Evolutionary conservation across 2,329 filamentous ascomycete species (phyloP), one percentile per base, ranked within the genome.

Genomic region (Sordariomycetes sp.): DNA sequence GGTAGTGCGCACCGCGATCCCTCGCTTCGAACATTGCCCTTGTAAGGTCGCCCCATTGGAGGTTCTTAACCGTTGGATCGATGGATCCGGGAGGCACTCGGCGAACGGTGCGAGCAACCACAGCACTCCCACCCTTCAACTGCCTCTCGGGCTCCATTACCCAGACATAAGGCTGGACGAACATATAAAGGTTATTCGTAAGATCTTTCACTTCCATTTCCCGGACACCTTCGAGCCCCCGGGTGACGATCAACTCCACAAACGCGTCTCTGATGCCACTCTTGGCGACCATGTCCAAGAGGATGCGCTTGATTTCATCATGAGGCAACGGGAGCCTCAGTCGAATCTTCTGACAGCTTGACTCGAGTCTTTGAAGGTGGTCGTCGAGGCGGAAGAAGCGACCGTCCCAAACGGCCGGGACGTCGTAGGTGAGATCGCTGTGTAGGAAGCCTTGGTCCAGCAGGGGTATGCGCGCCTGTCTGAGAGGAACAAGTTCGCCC

Each of bases 371-470:
- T 15, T 46, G 43, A 2, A 70, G 42, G 39, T 70, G 68, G 35
- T 70, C 64, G 28, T 69, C 63, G 0, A 71, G 59, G 1, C 67
- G 66, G 50, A 71, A 70, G 44, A 66, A 66, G 2, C 61, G 62
- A 0, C 66, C 64, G 31, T 70, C 63, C 68, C 68, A 71, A 18
- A 70, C 63, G 0, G 65, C 47, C 1, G 66, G 64, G 0, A 71
- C 68, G 32, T 71, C 67, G 44, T 71, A 71, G 2, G 68, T 71
- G 2, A 70, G 44, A 30, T 71, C 67, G 46, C 65, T 61, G 45
- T 65, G 66, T 43, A 70, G 46, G 45, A 72, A 72, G 14, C 68
- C 68, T 47, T 72, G 59, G 40, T 72, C 68, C 1, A 66, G 42
- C 1, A 71, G 45, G 2, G 68, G 68, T 14, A 71, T 67, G n/a